These are phyloP conservation scores for Guillardia theta DNA, from an alignment of 78 protist genomes.

Conservation along the genomic window DNA sequence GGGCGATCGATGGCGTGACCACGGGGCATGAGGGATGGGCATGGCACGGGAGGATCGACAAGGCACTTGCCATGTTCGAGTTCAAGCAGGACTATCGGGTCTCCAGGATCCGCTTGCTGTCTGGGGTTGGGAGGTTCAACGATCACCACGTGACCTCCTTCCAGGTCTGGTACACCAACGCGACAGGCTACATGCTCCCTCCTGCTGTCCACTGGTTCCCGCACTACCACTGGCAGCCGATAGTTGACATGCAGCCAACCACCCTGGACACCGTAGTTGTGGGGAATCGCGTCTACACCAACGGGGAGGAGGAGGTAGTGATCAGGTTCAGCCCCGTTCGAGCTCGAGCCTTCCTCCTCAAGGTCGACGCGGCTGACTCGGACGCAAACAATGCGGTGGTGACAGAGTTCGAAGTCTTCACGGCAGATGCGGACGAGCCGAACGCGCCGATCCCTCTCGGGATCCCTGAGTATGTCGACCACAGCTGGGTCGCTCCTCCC, in stretches of 20 bases:
- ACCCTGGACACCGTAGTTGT: not conserved
- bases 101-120: not conserved
- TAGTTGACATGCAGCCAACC: not conserved
- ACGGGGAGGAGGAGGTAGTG: slow-evolving; percentile 21
- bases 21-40: not conserved
- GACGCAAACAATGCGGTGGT: not conserved
- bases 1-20: not conserved
- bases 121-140: not conserved
- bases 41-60: not conserved
- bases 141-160: not conserved
- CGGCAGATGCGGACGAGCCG: slow-evolving; percentile 6
- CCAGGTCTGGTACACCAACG: not conserved
- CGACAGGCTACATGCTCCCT: not conserved
- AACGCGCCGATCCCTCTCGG: not conserved
- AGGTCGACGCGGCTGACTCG: not conserved
- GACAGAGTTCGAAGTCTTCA: not conserved
- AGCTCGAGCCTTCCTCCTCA: not conserved
- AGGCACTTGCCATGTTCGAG: not conserved
- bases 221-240: slow-evolving; percentile 21
- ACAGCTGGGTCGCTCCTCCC: not conserved
- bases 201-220: slow-evolving; percentile 11
- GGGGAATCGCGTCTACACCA: not conserved
- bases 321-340: not conserved
- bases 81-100: slow-evolving; percentile 8
- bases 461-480: not conserved